phyloP scores from a whole-genome alignment of 2,329 filamentous ascomycete genomes.

The Fusarium graminum region DNA sequence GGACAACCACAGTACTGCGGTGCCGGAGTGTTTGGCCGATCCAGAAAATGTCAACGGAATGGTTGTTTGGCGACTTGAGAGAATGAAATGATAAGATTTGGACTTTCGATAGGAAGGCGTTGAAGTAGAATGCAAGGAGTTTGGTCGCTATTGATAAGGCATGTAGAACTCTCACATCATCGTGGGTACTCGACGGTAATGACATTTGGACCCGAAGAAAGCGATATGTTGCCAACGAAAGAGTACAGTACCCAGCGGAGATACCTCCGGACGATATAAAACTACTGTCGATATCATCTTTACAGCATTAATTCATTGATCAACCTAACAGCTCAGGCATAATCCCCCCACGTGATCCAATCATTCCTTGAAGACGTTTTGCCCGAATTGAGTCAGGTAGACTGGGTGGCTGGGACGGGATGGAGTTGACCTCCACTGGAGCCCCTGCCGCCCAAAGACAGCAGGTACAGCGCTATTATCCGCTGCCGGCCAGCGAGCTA shows the following conservation, averaged over 20 bases:
- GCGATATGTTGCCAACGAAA: neutral
- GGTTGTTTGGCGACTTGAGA: constrained; percentile 42
- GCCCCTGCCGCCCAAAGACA: constrained; percentile 42
- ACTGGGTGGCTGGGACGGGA: constrained; percentile 22
- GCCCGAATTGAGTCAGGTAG: constrained; percentile 5
- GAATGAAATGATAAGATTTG: neutral
- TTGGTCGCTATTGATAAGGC: constrained; percentile 14
- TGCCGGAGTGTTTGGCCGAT: constrained; percentile 44
- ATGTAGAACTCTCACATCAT: constrained; percentile 1
- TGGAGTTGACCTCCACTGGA: constrained; percentile 2
- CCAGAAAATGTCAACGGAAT: constrained; percentile 42
- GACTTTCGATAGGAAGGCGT: neutral
- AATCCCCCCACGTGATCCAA: constrained; percentile 37
- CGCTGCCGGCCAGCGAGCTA: constrained; percentile 37
- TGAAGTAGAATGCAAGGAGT: constrained; percentile 23
- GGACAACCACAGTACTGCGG: constrained; percentile 45
- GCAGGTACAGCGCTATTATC: constrained; percentile 43
- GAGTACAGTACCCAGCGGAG: neutral
- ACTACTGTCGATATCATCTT: neutral
- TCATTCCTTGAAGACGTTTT: constrained; percentile 8
- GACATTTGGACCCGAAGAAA: constrained; percentile 6
- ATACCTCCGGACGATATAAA: neutral
- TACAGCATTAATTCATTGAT: neutral
- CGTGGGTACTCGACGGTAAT: constrained; percentile 6
- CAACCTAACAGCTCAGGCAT: neutral